Evolutionary conservation across 2,329 filamentous ascomycete genomes (phyloP).

Genomic region (Colletotrichum zoysiae): DNA sequence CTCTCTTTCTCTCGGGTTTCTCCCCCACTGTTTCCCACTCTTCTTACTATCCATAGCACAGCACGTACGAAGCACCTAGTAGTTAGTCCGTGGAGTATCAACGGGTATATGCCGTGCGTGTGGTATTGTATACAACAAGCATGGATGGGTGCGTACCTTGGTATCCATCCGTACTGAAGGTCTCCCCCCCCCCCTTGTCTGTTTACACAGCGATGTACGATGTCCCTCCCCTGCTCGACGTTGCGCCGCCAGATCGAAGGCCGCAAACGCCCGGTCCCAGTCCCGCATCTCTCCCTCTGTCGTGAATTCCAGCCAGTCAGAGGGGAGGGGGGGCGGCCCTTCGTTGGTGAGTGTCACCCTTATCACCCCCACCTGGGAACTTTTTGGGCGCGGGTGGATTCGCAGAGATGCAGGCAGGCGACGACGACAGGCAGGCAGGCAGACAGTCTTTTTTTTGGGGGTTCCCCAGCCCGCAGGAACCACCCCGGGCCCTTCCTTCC

Average conservation of each 20-base stretch:
- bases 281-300: slow-evolving; percentile 24
- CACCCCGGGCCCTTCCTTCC: slow-evolving; percentile 17
- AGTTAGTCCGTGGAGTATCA: too few species aligned
- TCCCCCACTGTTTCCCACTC: slow-evolving; percentile 10
- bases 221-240: slow-evolving; percentile 9
- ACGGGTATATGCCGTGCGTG: too few species aligned
- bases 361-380: slow-evolving; percentile 41
- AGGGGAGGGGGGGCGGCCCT: too few species aligned
- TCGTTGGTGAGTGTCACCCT: slow-evolving; percentile 20
- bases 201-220: too few species aligned
- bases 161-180: too few species aligned
- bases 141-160: too few species aligned
- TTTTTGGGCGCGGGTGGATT: slow-evolving; percentile 38
- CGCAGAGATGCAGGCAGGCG: background rate
- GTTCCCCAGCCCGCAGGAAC: slow-evolving; percentile 31
- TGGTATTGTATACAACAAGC: too few species aligned
- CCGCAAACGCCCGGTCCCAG: slow-evolving; percentile 37
- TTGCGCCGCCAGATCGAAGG: slow-evolving; percentile 36
- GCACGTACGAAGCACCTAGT: too few species aligned
- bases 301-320: slow-evolving; percentile 20
- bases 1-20: background rate
- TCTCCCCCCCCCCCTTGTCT: too few species aligned
- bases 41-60: background rate
- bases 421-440: too few species aligned
- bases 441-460: background rate